Evolutionary conservation across 2,329 filamentous ascomycete genomes (phyloP).

Genomic region (Monosporascus sp.): DNA sequence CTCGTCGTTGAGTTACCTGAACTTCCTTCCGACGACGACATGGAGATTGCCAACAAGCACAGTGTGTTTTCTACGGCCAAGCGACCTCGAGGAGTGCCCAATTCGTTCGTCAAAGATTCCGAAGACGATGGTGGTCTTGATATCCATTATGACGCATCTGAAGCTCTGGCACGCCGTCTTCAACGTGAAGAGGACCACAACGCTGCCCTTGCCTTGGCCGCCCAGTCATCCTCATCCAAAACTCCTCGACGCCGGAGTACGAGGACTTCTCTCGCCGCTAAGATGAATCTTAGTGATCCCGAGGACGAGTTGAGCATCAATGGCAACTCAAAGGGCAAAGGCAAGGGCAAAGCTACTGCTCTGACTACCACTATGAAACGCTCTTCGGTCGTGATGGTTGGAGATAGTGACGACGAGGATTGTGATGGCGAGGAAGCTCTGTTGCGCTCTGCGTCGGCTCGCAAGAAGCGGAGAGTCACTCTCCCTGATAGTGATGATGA

Average conservation of each 20-base stretch:
- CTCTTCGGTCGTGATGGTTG: constrained; percentile 3
- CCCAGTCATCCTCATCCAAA: constrained; percentile 2
- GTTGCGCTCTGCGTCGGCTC: constrained; percentile 5
- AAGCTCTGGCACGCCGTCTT: constrained; percentile 12
- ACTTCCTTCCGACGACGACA: constrained; percentile 35
- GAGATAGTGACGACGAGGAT: constrained; percentile 12
- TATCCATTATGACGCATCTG: constrained; percentile 19
- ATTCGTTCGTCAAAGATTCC: constrained; percentile 24
- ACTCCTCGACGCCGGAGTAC: constrained; percentile 4
- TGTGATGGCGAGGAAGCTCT: constrained; percentile 10
- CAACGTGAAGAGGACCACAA: constrained; percentile 21
- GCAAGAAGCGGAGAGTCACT: constrained; percentile 8
- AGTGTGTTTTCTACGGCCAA: constrained; percentile 8
- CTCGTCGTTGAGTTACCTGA: constrained; percentile 30
- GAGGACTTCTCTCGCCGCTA: background rate
- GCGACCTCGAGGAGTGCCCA: constrained; percentile 17
- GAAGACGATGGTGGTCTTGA: constrained; percentile 23
- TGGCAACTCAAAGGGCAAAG: constrained; percentile 3
- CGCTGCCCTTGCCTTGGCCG: background rate
- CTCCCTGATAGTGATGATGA: constrained; percentile 2
- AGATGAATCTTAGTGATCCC: background rate
- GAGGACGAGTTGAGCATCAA: constrained; percentile 1
- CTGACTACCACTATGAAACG: constrained; percentile 1
- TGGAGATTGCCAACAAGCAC: constrained; percentile 29
- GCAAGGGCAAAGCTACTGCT: constrained; percentile 3